These are phyloP conservation scores for Zea luxurians DNA, from an alignment of 176 grass and related monocot species.

Conservation along the genomic window DNA sequence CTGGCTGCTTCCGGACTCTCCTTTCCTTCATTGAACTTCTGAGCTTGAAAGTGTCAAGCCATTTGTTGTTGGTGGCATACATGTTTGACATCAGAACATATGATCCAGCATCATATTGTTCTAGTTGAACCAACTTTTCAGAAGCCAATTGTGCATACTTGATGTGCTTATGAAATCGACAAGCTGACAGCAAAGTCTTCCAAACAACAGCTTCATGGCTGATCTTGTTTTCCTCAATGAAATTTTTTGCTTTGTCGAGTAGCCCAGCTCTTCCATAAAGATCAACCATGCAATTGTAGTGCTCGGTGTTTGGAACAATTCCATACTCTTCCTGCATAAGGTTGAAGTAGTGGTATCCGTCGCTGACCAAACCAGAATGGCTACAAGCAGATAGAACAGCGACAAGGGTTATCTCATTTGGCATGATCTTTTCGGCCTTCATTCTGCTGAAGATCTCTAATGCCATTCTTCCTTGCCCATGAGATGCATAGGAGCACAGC, in stretches of 20 bases:
- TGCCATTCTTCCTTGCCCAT: slow-evolving; percentile 44
- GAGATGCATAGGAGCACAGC: slow-evolving; percentile 52
- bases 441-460: slow-evolving; percentile 49
- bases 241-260: slow-evolving; percentile 46
- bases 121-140: slow-evolving; percentile 53
- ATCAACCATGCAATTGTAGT: slow-evolving; percentile 76
- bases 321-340: slow-evolving; percentile 49
- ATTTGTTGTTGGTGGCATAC: slow-evolving; percentile 57
- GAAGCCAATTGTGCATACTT: slow-evolving; percentile 53
- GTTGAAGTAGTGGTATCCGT: slow-evolving; percentile 49
- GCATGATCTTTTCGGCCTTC: slow-evolving; percentile 47
- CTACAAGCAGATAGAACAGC: slow-evolving; percentile 61
- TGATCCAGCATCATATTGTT: slow-evolving; percentile 51
- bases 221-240: slow-evolving; percentile 58
- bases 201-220: slow-evolving; percentile 50
- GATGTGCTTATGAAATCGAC: slow-evolving; percentile 57
- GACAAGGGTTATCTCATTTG: slow-evolving; percentile 54
- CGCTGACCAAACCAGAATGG: slow-evolving; percentile 45
- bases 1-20: slow-evolving; percentile 47
- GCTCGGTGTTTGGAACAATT: slow-evolving; percentile 57
- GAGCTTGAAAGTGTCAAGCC: slow-evolving; percentile 53
- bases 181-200: slow-evolving; percentile 65
- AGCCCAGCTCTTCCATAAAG: slow-evolving; percentile 64
- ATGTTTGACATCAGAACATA: slow-evolving; percentile 75
- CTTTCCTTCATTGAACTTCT: slow-evolving; percentile 57